Evolutionary conservation across 805 yeast species (phyloP).

Genomic region (Pichia insulana): DNA sequence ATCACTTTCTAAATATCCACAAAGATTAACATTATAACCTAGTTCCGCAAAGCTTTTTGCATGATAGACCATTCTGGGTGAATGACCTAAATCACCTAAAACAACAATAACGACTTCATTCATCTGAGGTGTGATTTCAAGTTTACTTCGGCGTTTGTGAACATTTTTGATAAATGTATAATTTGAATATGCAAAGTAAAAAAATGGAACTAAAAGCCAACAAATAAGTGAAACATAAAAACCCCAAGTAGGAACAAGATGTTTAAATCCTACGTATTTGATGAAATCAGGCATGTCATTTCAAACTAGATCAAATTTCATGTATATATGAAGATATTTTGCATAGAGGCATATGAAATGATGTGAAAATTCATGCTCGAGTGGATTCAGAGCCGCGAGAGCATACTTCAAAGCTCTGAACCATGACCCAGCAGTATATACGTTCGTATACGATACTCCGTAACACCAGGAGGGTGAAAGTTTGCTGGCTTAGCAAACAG

Average conservation of each 20-base stretch:
- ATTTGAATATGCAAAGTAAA: slow-evolving; percentile 34
- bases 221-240: slow-evolving; percentile 36
- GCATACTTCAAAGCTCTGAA: no score
- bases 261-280: slow-evolving; percentile 18
- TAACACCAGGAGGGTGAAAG: no score
- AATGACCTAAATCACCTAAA: slow-evolving; percentile 88
- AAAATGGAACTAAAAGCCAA: slow-evolving; percentile 40
- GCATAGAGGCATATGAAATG: no score
- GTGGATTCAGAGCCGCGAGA: no score
- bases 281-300: slow-evolving; percentile 14
- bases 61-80: slow-evolving; percentile 92
- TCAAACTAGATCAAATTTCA: no score
- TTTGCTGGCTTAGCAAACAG: no score
- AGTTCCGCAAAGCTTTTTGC: slow-evolving; percentile 63
- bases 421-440: no score
- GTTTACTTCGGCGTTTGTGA: slow-evolving; percentile 9
- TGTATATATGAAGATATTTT: no score
- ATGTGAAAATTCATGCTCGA: no score
- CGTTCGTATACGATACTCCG: no score
- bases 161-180: slow-evolving; percentile 18
- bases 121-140: slow-evolving; percentile 15
- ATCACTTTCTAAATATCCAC: slow-evolving; percentile 67
- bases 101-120: slow-evolving; percentile 70
- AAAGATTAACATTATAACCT: slow-evolving; percentile 70
- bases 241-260: slow-evolving; percentile 29